These are phyloP conservation scores for cucumber (Cucumis sativus) DNA, from an alignment of 306 rosid genomes.

Conservation along the genomic window Cucumber_9930_V3 NC_026661.2:19363501-19364000, in stretches of 20 bases:
- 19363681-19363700: not conserved
- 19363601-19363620: not conserved
- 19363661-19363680: not conserved
- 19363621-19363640: not conserved
- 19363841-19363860: not conserved
- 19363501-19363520: not conserved
- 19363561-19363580: not conserved
- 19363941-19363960: slow-evolving; percentile 59
- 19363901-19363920: slow-evolving; percentile 62
- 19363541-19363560: not conserved
- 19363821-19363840: not conserved
- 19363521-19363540: slow-evolving; percentile 1
- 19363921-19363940: slow-evolving; percentile 81
- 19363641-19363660: not conserved
- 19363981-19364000: slow-evolving; percentile 91
- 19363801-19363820: not conserved
- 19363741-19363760: not conserved
- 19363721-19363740: not conserved
- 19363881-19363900: slow-evolving; percentile 43
- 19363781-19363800: not conserved
- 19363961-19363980: slow-evolving; percentile 65
- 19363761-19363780: not conserved
- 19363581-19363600: not conserved
- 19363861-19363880: not conserved
- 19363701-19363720: not conserved